These are phyloP conservation scores for Dictyostelium capitatum DNA, from an alignment of 78 protist genomes.

Conservation along the genomic window DNA sequence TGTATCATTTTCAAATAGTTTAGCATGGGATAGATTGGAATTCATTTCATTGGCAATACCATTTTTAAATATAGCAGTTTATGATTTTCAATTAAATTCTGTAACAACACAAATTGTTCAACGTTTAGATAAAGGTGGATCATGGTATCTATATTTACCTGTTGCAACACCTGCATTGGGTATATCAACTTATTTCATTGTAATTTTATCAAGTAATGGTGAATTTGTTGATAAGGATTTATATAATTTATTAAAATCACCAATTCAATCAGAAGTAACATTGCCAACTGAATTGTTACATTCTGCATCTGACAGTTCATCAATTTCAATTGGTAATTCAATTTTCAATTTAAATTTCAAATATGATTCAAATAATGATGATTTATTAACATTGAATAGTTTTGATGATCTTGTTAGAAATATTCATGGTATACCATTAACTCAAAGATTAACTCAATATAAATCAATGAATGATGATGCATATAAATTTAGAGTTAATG, in stretches of 20 bases:
- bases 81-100: constrained; percentile 13
- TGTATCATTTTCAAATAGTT: constrained; percentile 40
- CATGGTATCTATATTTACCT: constrained; percentile 51
- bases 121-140: constrained; percentile 8
- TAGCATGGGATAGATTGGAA: constrained; percentile 65
- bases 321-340: constrained; percentile 35
- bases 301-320: not conserved
- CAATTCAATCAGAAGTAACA: not conserved
- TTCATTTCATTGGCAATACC: not conserved
- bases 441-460: constrained; percentile 28
- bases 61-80: constrained; percentile 22
- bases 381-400: constrained; percentile 11
- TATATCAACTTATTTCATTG: constrained; percentile 64
- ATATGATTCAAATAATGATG: not conserved
- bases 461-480: constrained; percentile 52
- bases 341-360: constrained; percentile 28
- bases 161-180: constrained; percentile 67
- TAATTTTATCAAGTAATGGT: not conserved
- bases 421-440: not conserved
- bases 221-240: not conserved
- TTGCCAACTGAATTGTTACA: not conserved
- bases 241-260: not conserved
- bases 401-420: constrained; percentile 25
- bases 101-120: constrained; percentile 44
- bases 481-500: constrained; percentile 51